phyloP scores from a whole-genome alignment of 2,329 filamentous ascomycete genomes.

The Mariannaea elegans region DNA sequence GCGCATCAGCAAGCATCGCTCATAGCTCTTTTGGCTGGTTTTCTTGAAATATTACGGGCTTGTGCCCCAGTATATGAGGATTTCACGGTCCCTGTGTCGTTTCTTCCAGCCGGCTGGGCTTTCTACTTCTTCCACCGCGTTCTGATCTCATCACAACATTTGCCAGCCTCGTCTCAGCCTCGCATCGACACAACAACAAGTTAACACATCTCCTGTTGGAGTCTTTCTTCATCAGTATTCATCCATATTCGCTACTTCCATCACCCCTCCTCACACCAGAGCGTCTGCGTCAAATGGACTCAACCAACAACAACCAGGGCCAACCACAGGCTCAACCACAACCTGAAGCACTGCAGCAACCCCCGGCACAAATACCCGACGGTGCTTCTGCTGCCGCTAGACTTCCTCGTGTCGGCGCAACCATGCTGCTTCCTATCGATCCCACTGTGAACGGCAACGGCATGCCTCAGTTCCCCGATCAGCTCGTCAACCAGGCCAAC shows the following conservation, averaged over 20 bases:
- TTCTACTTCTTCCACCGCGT: slow-evolving; percentile 25
- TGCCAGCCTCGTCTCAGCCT: slow-evolving; percentile 28
- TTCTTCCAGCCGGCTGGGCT: slow-evolving; percentile 36
- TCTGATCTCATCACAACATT: slow-evolving; percentile 30
- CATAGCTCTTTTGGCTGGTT: neutral
- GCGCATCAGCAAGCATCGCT: neutral
- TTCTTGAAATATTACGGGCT: slow-evolving; percentile 2
- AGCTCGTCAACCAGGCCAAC: slow-evolving; percentile 34
- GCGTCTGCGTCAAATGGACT: slow-evolving; percentile 26
- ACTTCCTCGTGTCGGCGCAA: slow-evolving; percentile 16
- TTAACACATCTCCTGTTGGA: neutral
- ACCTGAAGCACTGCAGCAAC: slow-evolving; percentile 22
- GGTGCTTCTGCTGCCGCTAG: slow-evolving; percentile 11
- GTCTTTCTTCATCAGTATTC: neutral
- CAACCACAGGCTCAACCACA: slow-evolving; percentile 27
- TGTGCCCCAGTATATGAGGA: slow-evolving; percentile 23
- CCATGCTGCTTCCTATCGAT: slow-evolving; percentile 20
- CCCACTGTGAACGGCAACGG: slow-evolving; percentile 21
- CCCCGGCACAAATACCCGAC: slow-evolving; percentile 28
- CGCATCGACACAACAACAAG: slow-evolving; percentile 21
- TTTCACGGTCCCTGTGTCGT: slow-evolving; percentile 7
- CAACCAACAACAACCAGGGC: slow-evolving; percentile 29
- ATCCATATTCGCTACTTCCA: neutral
- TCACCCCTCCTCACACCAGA: neutral
- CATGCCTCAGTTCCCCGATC: slow-evolving; percentile 32